phyloP scores from a whole-genome alignment of 2,329 filamentous ascomycete genomes.

The Colletotrichum sp. region DNA sequence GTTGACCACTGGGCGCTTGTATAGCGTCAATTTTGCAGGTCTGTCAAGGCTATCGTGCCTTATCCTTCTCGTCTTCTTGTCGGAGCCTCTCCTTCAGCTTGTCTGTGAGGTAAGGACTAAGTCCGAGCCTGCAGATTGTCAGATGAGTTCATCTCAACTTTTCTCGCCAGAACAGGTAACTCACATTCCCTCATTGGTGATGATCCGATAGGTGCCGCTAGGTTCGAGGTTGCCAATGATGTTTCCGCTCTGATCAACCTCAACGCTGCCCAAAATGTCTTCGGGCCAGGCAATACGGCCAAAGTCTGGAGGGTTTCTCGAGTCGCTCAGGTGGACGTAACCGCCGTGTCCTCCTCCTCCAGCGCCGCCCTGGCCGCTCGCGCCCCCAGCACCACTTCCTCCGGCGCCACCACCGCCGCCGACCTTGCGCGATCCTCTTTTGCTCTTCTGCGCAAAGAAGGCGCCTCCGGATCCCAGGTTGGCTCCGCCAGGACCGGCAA shows the following conservation, averaged over 20 bases:
- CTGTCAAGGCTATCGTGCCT: not conserved
- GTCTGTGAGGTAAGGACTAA: slow-evolving; percentile 58
- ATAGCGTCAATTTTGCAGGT: not conserved
- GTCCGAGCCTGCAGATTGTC: slow-evolving; percentile 49
- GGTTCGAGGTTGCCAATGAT: slow-evolving; percentile 64
- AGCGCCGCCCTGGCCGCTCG: slow-evolving; percentile 65
- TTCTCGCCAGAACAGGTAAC: slow-evolving; percentile 32
- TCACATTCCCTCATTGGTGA: slow-evolving; percentile 73
- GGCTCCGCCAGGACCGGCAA: slow-evolving; percentile 62
- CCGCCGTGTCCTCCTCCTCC: slow-evolving; percentile 66
- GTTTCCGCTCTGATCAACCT: slow-evolving; percentile 62
- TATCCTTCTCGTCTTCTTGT: slow-evolving; percentile 51
- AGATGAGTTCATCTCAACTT: not conserved
- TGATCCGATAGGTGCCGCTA: slow-evolving; percentile 67
- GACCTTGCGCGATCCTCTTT: slow-evolving; percentile 35
- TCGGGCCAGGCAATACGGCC: slow-evolving; percentile 73
- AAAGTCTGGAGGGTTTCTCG: slow-evolving; percentile 68
- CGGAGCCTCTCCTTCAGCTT: slow-evolving; percentile 59
- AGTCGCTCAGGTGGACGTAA: slow-evolving; percentile 69
- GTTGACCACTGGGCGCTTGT: not conserved
- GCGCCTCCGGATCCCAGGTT: slow-evolving; percentile 57
- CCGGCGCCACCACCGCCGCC: slow-evolving; percentile 45
- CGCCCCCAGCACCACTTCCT: slow-evolving; percentile 57
- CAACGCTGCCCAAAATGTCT: slow-evolving; percentile 72
- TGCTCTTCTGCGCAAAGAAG: slow-evolving; percentile 50